Evolutionary conservation across 106 monocot species (phyloP).

Genomic region (Apostasia shenzhenica): DNA sequence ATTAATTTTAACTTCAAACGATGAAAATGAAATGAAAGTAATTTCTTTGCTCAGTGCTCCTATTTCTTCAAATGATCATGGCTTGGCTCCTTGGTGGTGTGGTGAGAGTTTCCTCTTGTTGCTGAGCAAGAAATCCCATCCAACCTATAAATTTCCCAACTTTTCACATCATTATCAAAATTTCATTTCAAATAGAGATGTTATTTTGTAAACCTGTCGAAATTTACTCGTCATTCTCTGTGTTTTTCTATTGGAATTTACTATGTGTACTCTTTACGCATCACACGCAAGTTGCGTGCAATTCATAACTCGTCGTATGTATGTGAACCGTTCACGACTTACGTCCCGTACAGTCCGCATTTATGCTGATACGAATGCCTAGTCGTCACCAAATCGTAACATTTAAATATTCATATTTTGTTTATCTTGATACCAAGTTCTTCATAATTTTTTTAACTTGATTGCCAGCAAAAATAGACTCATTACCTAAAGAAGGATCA

Average conservation of each 20-base stretch:
- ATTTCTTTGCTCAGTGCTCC: too few species aligned
- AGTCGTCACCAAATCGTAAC: too few species aligned
- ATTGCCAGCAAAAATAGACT: neutral
- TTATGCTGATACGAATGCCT: neutral
- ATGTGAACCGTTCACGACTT: neutral
- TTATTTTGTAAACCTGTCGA: too few species aligned
- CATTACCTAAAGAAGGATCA: slow-evolving; percentile 47
- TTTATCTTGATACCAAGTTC: too few species aligned
- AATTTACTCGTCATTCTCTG: too few species aligned
- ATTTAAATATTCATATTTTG: too few species aligned
- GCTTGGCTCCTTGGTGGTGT: slow-evolving; percentile 28
- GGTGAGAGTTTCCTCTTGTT: slow-evolving; percentile 20
- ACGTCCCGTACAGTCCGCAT: neutral
- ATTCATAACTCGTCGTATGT: neutral
- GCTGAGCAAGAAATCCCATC: slow-evolving; percentile 51
- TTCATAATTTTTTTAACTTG: too few species aligned
- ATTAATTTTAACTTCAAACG: too few species aligned
- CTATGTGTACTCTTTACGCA: too few species aligned
- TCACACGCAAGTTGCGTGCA: too few species aligned
- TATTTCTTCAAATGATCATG: slow-evolving; percentile 20
- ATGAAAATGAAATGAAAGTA: too few species aligned
- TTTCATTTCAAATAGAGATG: neutral
- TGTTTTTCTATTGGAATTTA: too few species aligned
- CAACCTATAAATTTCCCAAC: slow-evolving; percentile 29
- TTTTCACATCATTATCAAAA: neutral